Conservation (phyloP, 192 early-diverging fungal species). For the Coemansia sp. region DNA sequence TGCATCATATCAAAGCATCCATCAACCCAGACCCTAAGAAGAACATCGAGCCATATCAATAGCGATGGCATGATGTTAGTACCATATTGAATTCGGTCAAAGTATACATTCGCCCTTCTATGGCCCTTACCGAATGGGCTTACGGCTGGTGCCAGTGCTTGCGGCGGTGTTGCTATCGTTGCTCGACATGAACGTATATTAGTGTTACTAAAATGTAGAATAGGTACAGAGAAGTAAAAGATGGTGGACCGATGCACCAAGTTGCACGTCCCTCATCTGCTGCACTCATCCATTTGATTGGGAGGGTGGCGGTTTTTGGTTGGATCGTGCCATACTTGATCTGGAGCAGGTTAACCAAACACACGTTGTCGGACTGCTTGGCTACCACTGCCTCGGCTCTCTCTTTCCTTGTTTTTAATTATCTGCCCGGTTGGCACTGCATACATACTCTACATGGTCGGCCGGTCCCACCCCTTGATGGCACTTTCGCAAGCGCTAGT, state of each 20-base stretch:
- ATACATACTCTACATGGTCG: not conserved
- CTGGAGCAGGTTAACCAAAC: not conserved
- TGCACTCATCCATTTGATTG: not conserved
- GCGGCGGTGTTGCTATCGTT: constrained; percentile 2
- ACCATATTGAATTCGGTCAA: not conserved
- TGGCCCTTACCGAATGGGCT: constrained; percentile 49
- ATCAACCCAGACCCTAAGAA: constrained; percentile 75
- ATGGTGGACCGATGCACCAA: not conserved
- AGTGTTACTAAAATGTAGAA: not conserved
- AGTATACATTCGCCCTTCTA: not conserved
- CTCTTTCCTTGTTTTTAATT: not conserved
- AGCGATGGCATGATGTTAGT: not conserved
- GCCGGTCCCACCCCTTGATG: not conserved
- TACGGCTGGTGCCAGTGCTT: constrained; percentile 27
- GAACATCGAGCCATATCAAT: not conserved
- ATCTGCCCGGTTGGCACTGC: not conserved
- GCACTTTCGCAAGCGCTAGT: constrained; percentile 6
- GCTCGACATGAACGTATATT: not conserved
- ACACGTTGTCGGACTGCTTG: not conserved
- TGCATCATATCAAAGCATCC: constrained; percentile 99
- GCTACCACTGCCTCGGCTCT: not conserved
- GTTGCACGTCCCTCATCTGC: not conserved
- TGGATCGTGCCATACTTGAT: not conserved
- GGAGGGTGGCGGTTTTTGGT: not conserved
- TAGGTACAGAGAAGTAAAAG: not conserved